Evolutionary conservation across 129 eudicot species (phyloP).

Genomic region (Ambrosia artemisiifolia): DNA sequence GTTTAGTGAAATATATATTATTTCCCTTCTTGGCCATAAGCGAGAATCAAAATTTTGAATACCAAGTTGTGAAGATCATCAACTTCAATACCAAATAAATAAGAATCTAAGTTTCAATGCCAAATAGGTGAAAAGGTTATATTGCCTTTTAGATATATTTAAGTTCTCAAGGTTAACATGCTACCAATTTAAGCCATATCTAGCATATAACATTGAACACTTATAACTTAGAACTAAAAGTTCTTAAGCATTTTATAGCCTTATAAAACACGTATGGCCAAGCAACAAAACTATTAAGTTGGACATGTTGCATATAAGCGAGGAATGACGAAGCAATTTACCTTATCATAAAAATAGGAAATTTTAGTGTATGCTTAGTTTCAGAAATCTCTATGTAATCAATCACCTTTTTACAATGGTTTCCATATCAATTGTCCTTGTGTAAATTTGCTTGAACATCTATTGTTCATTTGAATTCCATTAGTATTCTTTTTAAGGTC

Average conservation of each 20-base stretch:
- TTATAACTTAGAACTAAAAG: not conserved
- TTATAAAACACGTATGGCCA: not conserved
- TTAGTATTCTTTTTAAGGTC: not conserved
- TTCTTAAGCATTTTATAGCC: not conserved
- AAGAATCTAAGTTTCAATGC: not conserved
- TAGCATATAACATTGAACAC: not conserved
- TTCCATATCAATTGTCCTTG: not conserved
- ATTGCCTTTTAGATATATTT: not conserved
- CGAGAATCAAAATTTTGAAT: too few relatives aligned
- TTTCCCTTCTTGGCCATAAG: not conserved
- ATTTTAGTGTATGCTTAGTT: not conserved
- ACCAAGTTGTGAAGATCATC: not conserved
- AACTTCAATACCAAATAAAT: not conserved
- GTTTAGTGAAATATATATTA: not conserved
- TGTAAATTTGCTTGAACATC: not conserved
- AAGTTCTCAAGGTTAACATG: not conserved
- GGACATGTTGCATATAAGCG: not conserved
- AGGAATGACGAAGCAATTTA: not conserved
- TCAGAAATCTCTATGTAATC: not conserved
- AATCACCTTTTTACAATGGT: not conserved
- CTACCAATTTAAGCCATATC: not conserved
- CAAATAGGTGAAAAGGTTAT: not conserved
- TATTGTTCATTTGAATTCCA: not conserved
- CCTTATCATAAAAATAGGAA: not conserved
- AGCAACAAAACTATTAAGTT: not conserved